Base-by-base conservation (phyloP, 768 basidiomycete genomes). In the Stropharia rugosoannulata region DNA sequence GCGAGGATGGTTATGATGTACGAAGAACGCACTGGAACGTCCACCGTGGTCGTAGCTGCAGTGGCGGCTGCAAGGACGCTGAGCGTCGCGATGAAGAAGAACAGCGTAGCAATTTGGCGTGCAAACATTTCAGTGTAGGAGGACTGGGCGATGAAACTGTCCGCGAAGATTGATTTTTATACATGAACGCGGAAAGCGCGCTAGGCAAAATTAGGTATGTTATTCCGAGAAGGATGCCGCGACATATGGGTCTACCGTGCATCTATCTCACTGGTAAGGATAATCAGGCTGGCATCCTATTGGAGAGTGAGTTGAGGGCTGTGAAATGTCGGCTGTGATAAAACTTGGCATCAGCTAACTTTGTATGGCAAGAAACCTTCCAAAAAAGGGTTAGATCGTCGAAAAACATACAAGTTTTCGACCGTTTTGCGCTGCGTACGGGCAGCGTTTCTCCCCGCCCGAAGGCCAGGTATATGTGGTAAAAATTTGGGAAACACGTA, bases 61-160 rank as follows among this genome's bases (percentile, higher is more conserved):
- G 60, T 62, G 58, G 64, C 64, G 51, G 62, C 58, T 53, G 63
- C 63, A 62, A 64, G 54, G 51, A 64, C 43, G 36, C 51, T 42
- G n/a, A 62, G 52, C 29, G 57, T 46, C 13, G 54, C 57, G 8
- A 64, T 13, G 47, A 64, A 49, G 38, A 56, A 57, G 44, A 62
- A 55, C 12, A 56, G 15, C 42, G 51, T 37, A 41, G 41, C 29
- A 32, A 62, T 42, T 13, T 29, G 44, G 29, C 61, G 57, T 47
- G 55, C 48, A 45, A 59, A 54, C 53, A 60, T 60, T 13, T 11
- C 54, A 29, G 32, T 42, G 8, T 11, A 39, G 37, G 5, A 25
- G 13, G 19, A 25, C 49, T 16, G 37, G 36, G 38, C 3, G 4
- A 25, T 9, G 13, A 39, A 38, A 8, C 10, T 5, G 4, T n/a